Evolutionary conservation across 306 rosid genomes (phyloP).

Genomic region (Purshia tridentata): DNA sequence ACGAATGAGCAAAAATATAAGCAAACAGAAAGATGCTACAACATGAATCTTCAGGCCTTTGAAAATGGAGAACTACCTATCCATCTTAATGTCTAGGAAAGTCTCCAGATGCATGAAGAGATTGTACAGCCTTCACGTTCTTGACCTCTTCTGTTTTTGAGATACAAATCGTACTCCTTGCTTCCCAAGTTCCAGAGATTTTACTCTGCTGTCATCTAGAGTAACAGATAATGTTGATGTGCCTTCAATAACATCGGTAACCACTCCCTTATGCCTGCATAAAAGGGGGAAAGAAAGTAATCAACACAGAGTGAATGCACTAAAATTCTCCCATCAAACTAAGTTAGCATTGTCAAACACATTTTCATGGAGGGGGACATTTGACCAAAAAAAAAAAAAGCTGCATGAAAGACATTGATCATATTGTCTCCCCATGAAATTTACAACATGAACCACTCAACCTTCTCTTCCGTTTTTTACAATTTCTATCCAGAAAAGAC

Average conservation of each 20-base stretch:
- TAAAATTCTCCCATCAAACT: not conserved
- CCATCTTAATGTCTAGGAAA: conserved; percentile 13
- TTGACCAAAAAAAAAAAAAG: not conserved
- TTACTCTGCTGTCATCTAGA: conserved; percentile 68
- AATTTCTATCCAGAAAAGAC: too few species aligned
- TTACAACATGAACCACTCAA: not conserved
- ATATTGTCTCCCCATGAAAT: not conserved
- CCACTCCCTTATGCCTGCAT: conserved; percentile 87
- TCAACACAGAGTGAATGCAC: conserved; percentile 2
- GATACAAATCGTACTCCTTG: conserved; percentile 87
- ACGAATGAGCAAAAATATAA: conserved; percentile 1
- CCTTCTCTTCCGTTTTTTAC: not conserved
- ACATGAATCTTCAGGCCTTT: not conserved
- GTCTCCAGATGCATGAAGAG: conserved; percentile 14
- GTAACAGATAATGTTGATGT: conserved; percentile 64
- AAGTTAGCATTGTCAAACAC: not conserved
- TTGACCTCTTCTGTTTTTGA: conserved; percentile 73
- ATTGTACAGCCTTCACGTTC: conserved; percentile 44
- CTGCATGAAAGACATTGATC: not conserved
- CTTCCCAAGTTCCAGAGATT: conserved; percentile 67
- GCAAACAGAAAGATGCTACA: conserved; percentile 5
- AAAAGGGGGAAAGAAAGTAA: not conserved
- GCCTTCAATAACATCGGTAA: conserved; percentile 64
- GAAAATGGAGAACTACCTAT: not conserved
- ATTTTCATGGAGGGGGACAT: not conserved